Conservation (phyloP, 441 rosid genomes). For the Eruca vesicaria region DNA sequence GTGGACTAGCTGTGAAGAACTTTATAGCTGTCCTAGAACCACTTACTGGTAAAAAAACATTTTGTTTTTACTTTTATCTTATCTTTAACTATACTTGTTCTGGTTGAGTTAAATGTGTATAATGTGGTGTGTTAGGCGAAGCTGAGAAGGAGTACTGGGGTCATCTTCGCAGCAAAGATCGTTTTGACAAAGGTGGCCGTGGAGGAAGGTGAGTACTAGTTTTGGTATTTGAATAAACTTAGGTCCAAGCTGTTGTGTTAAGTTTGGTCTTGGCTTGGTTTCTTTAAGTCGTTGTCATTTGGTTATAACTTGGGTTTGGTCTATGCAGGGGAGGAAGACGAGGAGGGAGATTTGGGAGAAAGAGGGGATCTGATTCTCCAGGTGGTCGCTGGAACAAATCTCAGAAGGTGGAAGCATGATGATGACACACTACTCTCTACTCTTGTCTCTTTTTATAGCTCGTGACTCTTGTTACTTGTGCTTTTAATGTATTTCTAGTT, state of each 20-base stretch:
- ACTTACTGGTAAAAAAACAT: slow-evolving; percentile 52
- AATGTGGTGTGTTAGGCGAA: slow-evolving; percentile 43
- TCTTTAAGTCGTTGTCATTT: no score
- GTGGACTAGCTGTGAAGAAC: slow-evolving; percentile 78
- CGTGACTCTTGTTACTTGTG: slow-evolving; percentile 15
- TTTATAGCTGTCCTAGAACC: slow-evolving; percentile 75
- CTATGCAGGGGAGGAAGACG: slow-evolving; percentile 63
- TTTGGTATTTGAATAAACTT: not conserved
- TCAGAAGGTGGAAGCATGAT: slow-evolving; percentile 38
- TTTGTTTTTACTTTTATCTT: not conserved
- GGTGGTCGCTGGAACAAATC: slow-evolving; percentile 58
- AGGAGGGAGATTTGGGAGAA: slow-evolving; percentile 60
- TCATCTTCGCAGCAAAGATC: slow-evolving; percentile 56
- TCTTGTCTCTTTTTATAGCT: not conserved
- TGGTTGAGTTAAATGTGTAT: slow-evolving; percentile 3
- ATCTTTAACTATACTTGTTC: not conserved
- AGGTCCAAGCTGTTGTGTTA: no score
- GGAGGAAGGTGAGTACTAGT: slow-evolving; percentile 65
- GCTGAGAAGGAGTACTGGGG: slow-evolving; percentile 78
- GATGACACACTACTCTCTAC: not conserved
- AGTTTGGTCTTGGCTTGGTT: no score
- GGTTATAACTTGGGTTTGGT: not conserved
- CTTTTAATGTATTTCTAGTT: not conserved
- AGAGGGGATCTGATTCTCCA: slow-evolving; percentile 47
- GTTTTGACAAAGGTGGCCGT: slow-evolving; percentile 49